Conservation (phyloP, 257 asterid species). For the Paulownia fortunei region DNA sequence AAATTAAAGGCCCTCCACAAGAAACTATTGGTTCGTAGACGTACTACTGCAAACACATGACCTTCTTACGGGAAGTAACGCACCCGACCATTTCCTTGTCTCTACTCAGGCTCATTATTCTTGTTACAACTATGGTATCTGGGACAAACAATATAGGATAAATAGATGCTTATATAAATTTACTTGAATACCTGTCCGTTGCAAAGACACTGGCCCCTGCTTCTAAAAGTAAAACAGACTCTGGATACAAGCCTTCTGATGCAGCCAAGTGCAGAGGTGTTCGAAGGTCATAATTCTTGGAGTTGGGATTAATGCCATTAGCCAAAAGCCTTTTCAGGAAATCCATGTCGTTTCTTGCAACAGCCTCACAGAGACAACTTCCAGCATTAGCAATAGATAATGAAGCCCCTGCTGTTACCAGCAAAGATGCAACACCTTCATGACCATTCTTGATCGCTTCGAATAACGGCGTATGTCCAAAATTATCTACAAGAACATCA, state of each 20-base stretch:
- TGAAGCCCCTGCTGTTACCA: conserved; percentile 57
- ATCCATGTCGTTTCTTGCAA: conserved; percentile 52
- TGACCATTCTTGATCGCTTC: conserved; percentile 72
- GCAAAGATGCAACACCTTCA: conserved; percentile 54
- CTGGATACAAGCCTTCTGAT: conserved; percentile 59
- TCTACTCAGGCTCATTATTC: not conserved
- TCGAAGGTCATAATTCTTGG: conserved; percentile 65
- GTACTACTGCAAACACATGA: no score
- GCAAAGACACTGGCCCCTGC: conserved; percentile 68
- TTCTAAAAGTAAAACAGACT: conserved; percentile 53
- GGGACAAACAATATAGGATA: not conserved
- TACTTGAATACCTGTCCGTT: conserved; percentile 57
- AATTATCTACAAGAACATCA: conserved; percentile 44
- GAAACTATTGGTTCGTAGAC: no score
- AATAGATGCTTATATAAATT: not conserved
- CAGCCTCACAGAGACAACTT: conserved; percentile 58
- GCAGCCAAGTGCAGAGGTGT: conserved; percentile 80
- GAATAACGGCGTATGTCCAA: conserved; percentile 60
- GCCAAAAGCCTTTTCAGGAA: conserved; percentile 52
- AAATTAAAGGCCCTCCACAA: no score
- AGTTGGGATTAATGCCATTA: conserved; percentile 68
- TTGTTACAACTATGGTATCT: not conserved
- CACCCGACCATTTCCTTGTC: no score
- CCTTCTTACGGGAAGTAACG: not conserved
- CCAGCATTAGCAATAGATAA: conserved; percentile 55